These are phyloP conservation scores for Wallacemonas rigidus DNA, from an alignment of 208 protist species.

Conservation along the genomic window DNA sequence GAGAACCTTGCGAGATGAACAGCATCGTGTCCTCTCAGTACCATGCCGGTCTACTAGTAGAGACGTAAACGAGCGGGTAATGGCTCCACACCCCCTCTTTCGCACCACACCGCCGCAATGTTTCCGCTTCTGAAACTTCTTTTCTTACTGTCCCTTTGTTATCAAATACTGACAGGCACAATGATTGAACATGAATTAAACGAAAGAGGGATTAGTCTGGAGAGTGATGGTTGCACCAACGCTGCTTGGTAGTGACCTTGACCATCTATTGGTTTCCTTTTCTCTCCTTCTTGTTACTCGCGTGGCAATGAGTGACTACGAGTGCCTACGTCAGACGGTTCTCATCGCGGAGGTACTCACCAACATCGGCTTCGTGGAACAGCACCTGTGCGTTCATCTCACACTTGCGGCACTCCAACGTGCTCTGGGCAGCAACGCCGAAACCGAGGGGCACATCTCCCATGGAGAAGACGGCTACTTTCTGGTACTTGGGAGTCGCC, in stretches of 20 bases:
- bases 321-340: slow-evolving; percentile 83
- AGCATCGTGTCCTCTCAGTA: too few species aligned
- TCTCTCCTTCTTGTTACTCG: neutral
- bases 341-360: slow-evolving; percentile 98
- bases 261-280: neutral
- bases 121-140: too few species aligned
- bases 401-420: slow-evolving; percentile 95
- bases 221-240: too few species aligned
- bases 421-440: slow-evolving; percentile 96
- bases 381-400: slow-evolving; percentile 96
- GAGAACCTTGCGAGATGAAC: too few species aligned
- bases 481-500: slow-evolving; percentile 96
- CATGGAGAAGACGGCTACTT: slow-evolving; percentile 98
- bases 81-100: too few species aligned
- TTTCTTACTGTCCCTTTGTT: too few species aligned
- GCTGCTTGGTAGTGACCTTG: too few species aligned
- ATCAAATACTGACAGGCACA: too few species aligned
- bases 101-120: too few species aligned
- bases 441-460: slow-evolving; percentile 97
- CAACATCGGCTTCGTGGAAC: slow-evolving; percentile 98
- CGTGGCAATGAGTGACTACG: neutral
- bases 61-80: too few species aligned
- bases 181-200: neutral
- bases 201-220: neutral
- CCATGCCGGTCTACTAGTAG: too few species aligned